phyloP scores from a whole-genome alignment of 331 rosid genomes.

The Dryas integrifolia region DNA sequence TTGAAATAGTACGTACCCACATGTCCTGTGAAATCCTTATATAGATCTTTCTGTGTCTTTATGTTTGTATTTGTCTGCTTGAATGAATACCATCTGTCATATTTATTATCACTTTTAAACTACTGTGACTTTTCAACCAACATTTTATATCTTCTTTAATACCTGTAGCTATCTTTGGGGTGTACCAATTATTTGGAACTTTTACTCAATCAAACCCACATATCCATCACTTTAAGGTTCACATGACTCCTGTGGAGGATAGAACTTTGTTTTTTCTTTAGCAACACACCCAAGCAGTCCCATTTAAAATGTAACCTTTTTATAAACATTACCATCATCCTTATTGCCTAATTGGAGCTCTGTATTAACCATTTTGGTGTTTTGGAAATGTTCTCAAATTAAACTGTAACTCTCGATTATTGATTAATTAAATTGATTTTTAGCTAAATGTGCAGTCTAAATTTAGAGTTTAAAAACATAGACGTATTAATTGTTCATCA shows the following conservation, averaged over 20 bases:
- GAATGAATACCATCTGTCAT: conserved; percentile 16
- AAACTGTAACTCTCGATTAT: no score
- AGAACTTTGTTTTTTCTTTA: conserved; percentile 14
- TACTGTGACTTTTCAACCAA: conserved; percentile 45
- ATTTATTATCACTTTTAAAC: conserved; percentile 37
- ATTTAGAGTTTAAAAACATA: no score
- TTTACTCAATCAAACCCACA: conserved; percentile 16
- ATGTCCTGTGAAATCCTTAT: neutral
- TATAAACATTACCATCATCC: neutral
- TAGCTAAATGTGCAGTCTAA: no score
- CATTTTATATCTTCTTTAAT: conserved; percentile 16
- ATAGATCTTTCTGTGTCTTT: conserved; percentile 5
- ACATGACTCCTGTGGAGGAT: conserved; percentile 38
- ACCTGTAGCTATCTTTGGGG: conserved; percentile 28
- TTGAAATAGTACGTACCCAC: neutral
- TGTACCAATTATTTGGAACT: conserved; percentile 27
- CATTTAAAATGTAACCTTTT: no score
- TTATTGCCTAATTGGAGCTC: neutral
- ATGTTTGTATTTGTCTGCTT: conserved; percentile 1
- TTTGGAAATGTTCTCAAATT: no score
- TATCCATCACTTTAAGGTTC: conserved; percentile 13
- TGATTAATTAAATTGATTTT: no score
- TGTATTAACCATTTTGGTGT: neutral
- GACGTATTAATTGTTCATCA: neutral
- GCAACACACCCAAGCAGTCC: neutral